Percentiles rank a stretch among this genome's conserved stretches.
Conservation (phyloP, 345 rosid genomes). For the Trapa incisa region DNA sequence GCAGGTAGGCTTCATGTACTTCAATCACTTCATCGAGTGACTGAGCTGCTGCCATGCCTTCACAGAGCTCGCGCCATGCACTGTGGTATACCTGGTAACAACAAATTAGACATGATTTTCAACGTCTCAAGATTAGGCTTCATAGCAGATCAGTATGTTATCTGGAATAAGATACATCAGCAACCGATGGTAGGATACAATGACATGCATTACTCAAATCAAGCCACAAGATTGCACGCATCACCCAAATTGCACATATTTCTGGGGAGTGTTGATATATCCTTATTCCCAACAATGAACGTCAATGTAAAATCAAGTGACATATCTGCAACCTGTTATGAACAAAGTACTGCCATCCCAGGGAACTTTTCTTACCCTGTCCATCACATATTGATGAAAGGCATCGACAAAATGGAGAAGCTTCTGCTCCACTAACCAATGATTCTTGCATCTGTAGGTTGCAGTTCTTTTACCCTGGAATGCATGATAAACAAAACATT, state of each 20-base stretch:
- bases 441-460: conserved; percentile 49
- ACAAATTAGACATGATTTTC: conserved; percentile 5
- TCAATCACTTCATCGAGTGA: conserved; percentile 93
- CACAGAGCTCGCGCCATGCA: conserved; percentile 92
- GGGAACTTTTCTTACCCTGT: conserved; percentile 53
- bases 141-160: not conserved
- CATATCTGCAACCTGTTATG: not conserved
- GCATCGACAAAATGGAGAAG: conserved; percentile 98
- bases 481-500: not conserved
- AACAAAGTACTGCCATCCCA: not conserved
- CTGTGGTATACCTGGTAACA: conserved; percentile 80
- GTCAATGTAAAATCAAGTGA: not conserved
- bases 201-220: no score
- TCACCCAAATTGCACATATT: not conserved
- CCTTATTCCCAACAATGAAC: not conserved
- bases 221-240: no score
- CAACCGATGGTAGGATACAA: not conserved
- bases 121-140: not conserved
- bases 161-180: not conserved
- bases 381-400: conserved; percentile 98
- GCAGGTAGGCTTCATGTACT: conserved; percentile 84
- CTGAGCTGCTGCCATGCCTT: conserved; percentile 77
- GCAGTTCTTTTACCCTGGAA: conserved; percentile 59
- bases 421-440: conserved; percentile 95
- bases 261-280: not conserved